phyloP scores from a whole-genome alignment of 2,329 filamentous ascomycete species.

The Westerdykella sp. region DNA sequence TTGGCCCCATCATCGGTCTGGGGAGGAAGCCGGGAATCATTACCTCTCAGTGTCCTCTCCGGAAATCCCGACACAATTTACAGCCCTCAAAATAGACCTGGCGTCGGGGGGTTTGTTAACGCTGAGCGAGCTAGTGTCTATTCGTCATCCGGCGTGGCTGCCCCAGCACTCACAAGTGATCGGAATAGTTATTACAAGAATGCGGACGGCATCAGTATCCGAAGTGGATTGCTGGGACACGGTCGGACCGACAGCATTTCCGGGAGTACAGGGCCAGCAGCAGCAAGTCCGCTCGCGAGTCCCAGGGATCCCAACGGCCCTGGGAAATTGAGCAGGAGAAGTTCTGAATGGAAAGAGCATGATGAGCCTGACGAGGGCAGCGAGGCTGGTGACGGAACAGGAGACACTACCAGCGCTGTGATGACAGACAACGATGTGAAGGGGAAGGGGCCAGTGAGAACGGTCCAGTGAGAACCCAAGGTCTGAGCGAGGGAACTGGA shows the following conservation, averaged over 20 bases:
- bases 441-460: too few relatives aligned
- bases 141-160: conserved; percentile 58
- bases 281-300: conserved; percentile 57
- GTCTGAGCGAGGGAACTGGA: too few relatives aligned
- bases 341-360: conserved; percentile 33
- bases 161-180: conserved; percentile 63
- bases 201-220: conserved; percentile 66
- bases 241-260: conserved; percentile 74
- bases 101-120: conserved; percentile 49
- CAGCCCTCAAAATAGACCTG: conserved; percentile 46
- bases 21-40: conserved; percentile 72
- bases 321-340: conserved; percentile 27
- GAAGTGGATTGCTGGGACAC: conserved; percentile 72
- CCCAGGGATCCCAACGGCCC: conserved; percentile 34
- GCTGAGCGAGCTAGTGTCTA: conserved; percentile 75
- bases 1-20: conserved; percentile 77
- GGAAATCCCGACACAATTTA: conserved; percentile 55
- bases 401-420: neutral
- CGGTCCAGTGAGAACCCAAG: too few relatives aligned
- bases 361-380: neutral
- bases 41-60: conserved; percentile 72
- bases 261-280: conserved; percentile 58
- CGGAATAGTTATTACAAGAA: conserved; percentile 73
- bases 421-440: too few relatives aligned
- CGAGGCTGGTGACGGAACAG: neutral